Base-by-base conservation (phyloP, 2,329 filamentous ascomycete species). In the Fusarium sp. region DNA sequence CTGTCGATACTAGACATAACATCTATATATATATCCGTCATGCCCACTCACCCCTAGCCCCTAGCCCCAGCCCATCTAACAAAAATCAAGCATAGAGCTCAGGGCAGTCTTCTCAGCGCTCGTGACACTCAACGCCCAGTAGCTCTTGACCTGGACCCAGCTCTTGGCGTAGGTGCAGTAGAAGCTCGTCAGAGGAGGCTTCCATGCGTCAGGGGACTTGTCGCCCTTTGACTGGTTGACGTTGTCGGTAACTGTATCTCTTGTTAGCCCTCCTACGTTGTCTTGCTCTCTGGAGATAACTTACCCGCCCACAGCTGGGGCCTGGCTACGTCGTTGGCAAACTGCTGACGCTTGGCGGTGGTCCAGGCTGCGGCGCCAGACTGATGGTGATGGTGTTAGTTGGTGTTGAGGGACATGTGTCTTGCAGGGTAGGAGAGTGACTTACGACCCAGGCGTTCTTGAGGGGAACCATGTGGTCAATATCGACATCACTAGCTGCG, bases 401-500 rank as follows among this genome's bases (percentile, higher is more conserved):
- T 19, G 19, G 12, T 43, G 42, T 48, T 9, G 24, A 9, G 25
- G 24, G n/a, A 15, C 26, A 53, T 11, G 42, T 12, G 22, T 12
- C 10, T 12, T 19, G 7, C 22, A 12, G 26, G 40, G 7, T 31
- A 12, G 26, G 40, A 19, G 3, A 76, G 40, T 31, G 3, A 76
- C 81, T 70, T 66, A 88, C 85, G 60, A 90, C 87, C 91, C 91
- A 94, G 6, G 91, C 91, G 71, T 93, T 92, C 72, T 89, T 88
- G 59, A 96, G 75, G 1, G 92, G 91, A 3, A 96, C 90, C 77
- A 95, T 82, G 74, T 95, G 92, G 74, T 95, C 92, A 58, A 95
- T 94, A 67, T 94, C 91, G 1, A 95, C 75, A 67, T 93, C 89
- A 15, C 81, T 84, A 1, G 90, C 85, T 1, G 80, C 78, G 0